Percentiles rank a stretch among this genome's conserved stretches.
Conservation (phyloP, 1,284 basidiomycete genomes). For the Boletus subluridellus region DNA sequence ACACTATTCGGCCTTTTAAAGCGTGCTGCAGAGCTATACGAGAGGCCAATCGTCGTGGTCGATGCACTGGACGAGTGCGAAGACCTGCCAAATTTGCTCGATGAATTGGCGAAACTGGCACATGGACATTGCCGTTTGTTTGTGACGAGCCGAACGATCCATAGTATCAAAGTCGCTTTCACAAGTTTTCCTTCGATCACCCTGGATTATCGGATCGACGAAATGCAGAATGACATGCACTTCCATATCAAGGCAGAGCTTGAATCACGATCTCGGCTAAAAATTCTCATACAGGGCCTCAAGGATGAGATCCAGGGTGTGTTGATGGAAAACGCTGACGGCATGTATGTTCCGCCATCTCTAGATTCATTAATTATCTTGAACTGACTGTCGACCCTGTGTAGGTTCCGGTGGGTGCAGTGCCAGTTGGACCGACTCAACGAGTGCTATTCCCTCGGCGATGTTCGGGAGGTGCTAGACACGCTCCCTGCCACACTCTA, state of each 20-base stretch:
- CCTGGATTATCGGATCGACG: neutral
- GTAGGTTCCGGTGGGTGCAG: conserved; percentile 16
- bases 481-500: neutral
- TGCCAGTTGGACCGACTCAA: conserved; percentile 8
- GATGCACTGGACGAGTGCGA: conserved; percentile 19
- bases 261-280: neutral
- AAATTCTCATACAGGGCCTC: neutral
- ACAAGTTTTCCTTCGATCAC: neutral
- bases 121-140: neutral
- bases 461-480: neutral
- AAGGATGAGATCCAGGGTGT: neutral
- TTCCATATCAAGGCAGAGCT: conserved; percentile 3
- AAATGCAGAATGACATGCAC: conserved; percentile 4
- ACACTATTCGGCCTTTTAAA: neutral
- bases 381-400: neutral
- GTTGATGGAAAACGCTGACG: conserved; percentile 1
- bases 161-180: neutral
- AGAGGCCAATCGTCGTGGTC: conserved; percentile 2
- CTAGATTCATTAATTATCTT: neutral
- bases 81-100: neutral
- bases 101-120: neutral
- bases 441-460: neutral
- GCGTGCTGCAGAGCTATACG: conserved; percentile 1
- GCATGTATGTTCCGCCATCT: conserved; percentile 2
- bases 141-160: neutral